Evolutionary conservation across 768 basidiomycete species (phyloP).

Genomic region (Lactarius pseudohatsudake): DNA sequence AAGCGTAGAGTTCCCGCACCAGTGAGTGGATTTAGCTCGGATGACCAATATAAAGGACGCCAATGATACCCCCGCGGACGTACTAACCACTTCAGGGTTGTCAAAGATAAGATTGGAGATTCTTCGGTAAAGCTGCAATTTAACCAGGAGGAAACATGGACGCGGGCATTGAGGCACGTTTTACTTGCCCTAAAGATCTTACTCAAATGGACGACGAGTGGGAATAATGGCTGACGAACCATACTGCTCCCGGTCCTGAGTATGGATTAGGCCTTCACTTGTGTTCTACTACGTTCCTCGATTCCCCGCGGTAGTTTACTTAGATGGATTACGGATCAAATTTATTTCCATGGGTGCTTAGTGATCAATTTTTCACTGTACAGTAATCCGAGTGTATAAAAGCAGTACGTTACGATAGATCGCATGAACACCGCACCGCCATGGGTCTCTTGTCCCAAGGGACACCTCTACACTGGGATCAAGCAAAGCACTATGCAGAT

Average conservation of each 20-base stretch:
- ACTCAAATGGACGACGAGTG: constrained; percentile 83
- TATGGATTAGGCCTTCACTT: too few species aligned
- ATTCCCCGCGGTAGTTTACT: neutral
- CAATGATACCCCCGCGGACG: neutral
- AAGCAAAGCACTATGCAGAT: constrained; percentile 82
- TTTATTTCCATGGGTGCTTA: constrained; percentile 4
- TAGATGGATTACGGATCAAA: neutral
- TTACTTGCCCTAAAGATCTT: constrained; percentile 86
- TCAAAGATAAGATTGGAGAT: constrained; percentile 94
- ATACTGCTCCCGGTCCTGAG: neutral
- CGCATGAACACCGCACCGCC: constrained; percentile 1
- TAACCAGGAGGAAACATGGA: constrained; percentile 95
- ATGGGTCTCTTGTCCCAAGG: constrained; percentile 96
- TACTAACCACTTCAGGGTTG: constrained; percentile 47
- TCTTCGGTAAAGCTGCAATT: constrained; percentile 93
- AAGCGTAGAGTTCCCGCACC: constrained; percentile 77
- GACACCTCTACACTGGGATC: constrained; percentile 89
- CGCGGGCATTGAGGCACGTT: constrained; percentile 88
- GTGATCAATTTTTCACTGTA: constrained; percentile 5
- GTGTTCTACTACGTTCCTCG: too few species aligned
- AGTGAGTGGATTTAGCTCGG: constrained; percentile 53
- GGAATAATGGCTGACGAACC: constrained; percentile 55
- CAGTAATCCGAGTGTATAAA: constrained; percentile 2
- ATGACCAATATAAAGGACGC: neutral
- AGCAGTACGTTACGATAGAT: neutral